Evolutionary conservation across 1,284 basidiomycete genomes (phyloP), one percentile per base, ranked within the genome.

Genomic region (Apiotrichum sp.): DNA sequence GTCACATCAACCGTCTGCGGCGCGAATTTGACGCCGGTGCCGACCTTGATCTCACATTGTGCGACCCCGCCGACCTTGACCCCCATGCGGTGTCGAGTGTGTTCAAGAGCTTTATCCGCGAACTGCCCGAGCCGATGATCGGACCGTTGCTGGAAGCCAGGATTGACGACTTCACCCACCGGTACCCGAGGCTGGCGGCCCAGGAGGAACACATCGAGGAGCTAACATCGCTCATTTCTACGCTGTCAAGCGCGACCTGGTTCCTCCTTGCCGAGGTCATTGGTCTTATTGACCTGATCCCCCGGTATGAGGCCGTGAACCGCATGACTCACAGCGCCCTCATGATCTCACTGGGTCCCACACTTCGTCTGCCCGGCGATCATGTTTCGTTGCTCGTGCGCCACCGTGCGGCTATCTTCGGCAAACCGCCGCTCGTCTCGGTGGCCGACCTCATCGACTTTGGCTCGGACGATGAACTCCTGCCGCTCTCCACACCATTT

Each of bases 31-130:
- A 93, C 72, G 82, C 83, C 31, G 90, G 88, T 83, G 86, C 85
- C 50, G 91, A 95, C 75, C 88, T 86, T 65, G 86, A 91, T 68
- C 81, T 95, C 76, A 76, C 79, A 33, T 81, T 83, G 61, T 86
- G 84, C 63, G 81, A 83, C 47, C 88, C 89, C 31, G 83, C 86
- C 14, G 89, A 93, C 65, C 77, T 95, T 35, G 91, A 95, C 70
- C 91, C 91, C 39, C 90, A 95, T 68, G 88, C 91, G 1, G 91
- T 97, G 13, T 85, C 93, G 36, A 89, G 89, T 40, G 79, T 78
- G 16, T 80, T 79, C 69, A 80, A 80, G 62, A 69, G 75, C 14
- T 81, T 77, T 62, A 63, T 81, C 31, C 67, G 80, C 56, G 78
- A 80, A 65, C 62, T 93, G 34, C 90, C 90, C 1, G 85, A 89